A percentile compares a stretch with the other conserved stretches of the same genome.
Conservation (phyloP, 23 red algal species). For the Gracilariopsis chorda region DNA sequence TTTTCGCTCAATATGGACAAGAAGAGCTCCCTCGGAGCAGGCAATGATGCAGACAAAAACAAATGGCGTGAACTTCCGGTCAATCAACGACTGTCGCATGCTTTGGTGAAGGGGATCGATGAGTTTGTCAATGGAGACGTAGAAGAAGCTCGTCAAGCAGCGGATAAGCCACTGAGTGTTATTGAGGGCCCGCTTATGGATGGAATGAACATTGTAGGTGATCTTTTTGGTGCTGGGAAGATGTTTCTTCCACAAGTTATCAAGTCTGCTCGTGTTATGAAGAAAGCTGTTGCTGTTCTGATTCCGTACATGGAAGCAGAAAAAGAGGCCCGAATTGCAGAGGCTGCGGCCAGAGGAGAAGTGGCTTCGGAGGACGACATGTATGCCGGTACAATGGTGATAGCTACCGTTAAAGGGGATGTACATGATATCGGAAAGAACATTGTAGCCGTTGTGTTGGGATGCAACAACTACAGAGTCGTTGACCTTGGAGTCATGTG, state of each 20-base stretch:
- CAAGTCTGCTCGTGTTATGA: conserved; percentile 86
- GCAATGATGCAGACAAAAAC: conserved; percentile 66
- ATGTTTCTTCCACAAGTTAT: conserved; percentile 85
- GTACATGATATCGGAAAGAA: conserved; percentile 93
- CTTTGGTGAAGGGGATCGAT: conserved; percentile 82
- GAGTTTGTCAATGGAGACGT: conserved; percentile 58
- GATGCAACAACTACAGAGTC: conserved; percentile 75
- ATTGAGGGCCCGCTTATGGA: conserved; percentile 88
- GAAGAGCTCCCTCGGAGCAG: conserved; percentile 49
- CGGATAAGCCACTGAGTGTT: conserved; percentile 64
- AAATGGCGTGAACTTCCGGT: conserved; percentile 67
- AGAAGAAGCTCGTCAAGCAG: conserved; percentile 60
- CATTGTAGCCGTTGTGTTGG: conserved; percentile 80
- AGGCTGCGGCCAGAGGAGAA: conserved; percentile 64
- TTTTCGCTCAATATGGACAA: conserved; percentile 83
- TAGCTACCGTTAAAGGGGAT: conserved; percentile 86
- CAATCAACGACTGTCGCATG: conserved; percentile 60
- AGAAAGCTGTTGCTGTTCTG: conserved; percentile 82
- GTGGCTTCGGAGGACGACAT: conserved; percentile 69
- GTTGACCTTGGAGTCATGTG: conserved; percentile 86
- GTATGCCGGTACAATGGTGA: conserved; percentile 86
- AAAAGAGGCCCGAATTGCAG: conserved; percentile 39
- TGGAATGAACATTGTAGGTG: conserved; percentile 78
- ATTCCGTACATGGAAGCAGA: conserved; percentile 90
- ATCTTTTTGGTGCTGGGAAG: conserved; percentile 86